These are phyloP conservation scores for Tricholoma matsutake DNA, from an alignment of 768 basidiomycete genomes.

Conservation along the genomic window DNA sequence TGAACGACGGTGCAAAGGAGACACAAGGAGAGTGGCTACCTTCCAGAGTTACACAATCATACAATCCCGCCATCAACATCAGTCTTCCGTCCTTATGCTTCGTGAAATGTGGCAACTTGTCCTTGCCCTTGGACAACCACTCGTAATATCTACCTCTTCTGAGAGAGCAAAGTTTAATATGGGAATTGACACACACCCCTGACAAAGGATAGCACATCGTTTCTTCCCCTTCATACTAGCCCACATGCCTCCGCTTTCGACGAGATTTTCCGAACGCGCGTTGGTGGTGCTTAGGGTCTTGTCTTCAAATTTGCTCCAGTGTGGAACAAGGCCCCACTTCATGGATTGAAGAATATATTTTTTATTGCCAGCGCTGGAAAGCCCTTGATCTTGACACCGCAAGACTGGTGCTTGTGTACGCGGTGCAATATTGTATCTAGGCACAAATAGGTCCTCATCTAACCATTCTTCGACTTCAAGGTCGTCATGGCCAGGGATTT, in stretches of 20 bases:
- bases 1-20: neutral
- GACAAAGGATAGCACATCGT: constrained; percentile 80
- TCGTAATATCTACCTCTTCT: constrained; percentile 74
- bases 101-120: constrained; percentile 79
- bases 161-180: neutral
- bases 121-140: constrained; percentile 84
- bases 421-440: constrained; percentile 83
- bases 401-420: constrained; percentile 77
- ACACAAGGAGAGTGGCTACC: constrained; percentile 34
- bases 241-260: constrained; percentile 83
- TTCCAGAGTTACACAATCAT: constrained; percentile 69
- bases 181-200: constrained; percentile 42
- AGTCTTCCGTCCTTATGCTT: constrained; percentile 61
- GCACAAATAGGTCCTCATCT: constrained; percentile 53
- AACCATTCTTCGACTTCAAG: constrained; percentile 57
- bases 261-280: constrained; percentile 79
- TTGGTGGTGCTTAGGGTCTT: constrained; percentile 82
- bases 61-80: constrained; percentile 87
- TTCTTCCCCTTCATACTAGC: constrained; percentile 73
- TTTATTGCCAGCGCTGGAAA: constrained; percentile 7
- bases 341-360: constrained; percentile 70
- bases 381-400: constrained; percentile 37
- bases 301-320: constrained; percentile 77
- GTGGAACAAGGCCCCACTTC: constrained; percentile 89
- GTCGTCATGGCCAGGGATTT: constrained; percentile 38